Conservation (phyloP, 2,329 filamentous ascomycete genomes). For the Pseudogymnoascus sp. region DNA sequence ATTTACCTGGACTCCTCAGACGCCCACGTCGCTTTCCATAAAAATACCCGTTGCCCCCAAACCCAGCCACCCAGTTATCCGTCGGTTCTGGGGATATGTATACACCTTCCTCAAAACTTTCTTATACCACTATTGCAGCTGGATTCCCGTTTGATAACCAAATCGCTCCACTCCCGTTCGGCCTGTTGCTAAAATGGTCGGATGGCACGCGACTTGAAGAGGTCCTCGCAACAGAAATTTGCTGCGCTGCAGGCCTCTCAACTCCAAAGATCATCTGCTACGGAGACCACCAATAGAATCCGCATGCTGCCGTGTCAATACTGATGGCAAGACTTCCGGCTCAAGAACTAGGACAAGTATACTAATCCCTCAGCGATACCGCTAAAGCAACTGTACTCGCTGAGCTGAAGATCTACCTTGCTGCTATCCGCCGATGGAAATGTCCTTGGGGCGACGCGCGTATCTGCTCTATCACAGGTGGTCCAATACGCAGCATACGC, state of each 20-base stretch:
- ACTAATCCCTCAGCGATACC: constrained; percentile 23
- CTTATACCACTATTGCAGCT: constrained; percentile 28
- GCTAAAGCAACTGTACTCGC: constrained; percentile 27
- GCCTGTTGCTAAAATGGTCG: constrained; percentile 32
- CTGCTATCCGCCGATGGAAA: constrained; percentile 30
- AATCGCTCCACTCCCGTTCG: constrained; percentile 31
- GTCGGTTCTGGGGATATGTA: constrained; percentile 25
- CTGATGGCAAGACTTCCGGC: constrained; percentile 35
- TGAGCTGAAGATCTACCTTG: constrained; percentile 29
- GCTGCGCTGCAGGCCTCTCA: constrained; percentile 28
- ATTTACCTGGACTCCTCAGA: constrained; percentile 17
- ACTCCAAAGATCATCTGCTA: constrained; percentile 28
- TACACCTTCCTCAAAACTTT: constrained; percentile 26
- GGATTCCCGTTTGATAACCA: constrained; percentile 25
- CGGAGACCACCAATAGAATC: constrained; percentile 28
- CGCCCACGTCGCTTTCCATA: constrained; percentile 13
- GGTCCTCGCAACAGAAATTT: constrained; percentile 30
- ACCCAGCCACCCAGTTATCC: constrained; percentile 16
- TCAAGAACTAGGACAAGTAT: constrained; percentile 25
- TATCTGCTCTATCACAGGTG: constrained; percentile 17
- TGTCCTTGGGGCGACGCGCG: constrained; percentile 20
- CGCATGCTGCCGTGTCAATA: constrained; percentile 28
- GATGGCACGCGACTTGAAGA: constrained; percentile 31
- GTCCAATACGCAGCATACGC: constrained; percentile 18
- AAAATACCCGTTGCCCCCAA: constrained; percentile 22